Conservation (phyloP, 2,329 filamentous ascomycete genomes). For the Pestalotiopsis sp. region DNA sequence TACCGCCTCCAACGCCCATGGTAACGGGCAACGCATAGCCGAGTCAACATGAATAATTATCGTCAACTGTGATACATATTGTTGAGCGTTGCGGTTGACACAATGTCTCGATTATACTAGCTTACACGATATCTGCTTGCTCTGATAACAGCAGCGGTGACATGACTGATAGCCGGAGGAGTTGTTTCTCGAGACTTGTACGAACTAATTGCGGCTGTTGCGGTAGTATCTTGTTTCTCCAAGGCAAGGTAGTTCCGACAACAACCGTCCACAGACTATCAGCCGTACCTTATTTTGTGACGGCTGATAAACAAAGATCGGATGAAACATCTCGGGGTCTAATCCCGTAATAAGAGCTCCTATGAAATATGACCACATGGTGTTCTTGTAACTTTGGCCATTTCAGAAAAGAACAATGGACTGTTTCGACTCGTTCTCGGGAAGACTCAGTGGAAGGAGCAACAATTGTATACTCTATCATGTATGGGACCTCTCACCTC, state of each 20-base stretch:
- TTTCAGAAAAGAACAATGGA: not conserved
- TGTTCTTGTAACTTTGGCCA: not conserved
- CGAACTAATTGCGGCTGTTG: too few relatives aligned
- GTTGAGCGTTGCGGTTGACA: too few relatives aligned
- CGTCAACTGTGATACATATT: not conserved
- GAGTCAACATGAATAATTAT: not conserved
- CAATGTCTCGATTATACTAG: too few relatives aligned
- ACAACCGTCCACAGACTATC: too few relatives aligned
- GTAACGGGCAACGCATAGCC: not conserved
- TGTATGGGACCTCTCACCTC: not conserved
- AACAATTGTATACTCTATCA: not conserved
- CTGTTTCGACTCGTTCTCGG: not conserved
- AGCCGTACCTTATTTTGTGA: too few relatives aligned
- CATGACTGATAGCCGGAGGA: too few relatives aligned
- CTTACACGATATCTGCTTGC: too few relatives aligned
- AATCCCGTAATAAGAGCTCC: not conserved
- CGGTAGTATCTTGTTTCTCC: too few relatives aligned
- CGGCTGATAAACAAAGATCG: not conserved
- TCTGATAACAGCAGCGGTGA: too few relatives aligned
- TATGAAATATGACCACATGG: not conserved
- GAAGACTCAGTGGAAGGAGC: not conserved
- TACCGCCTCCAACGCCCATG: not conserved
- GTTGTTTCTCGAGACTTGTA: too few relatives aligned
- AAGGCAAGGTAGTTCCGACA: too few relatives aligned
- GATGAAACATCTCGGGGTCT: not conserved